Percentiles rank a stretch among this genome's conserved stretches.
These are phyloP conservation scores for Ceratobasidium sp. DNA, from an alignment of 1,284 basidiomycete species.

Conservation along the genomic window DNA sequence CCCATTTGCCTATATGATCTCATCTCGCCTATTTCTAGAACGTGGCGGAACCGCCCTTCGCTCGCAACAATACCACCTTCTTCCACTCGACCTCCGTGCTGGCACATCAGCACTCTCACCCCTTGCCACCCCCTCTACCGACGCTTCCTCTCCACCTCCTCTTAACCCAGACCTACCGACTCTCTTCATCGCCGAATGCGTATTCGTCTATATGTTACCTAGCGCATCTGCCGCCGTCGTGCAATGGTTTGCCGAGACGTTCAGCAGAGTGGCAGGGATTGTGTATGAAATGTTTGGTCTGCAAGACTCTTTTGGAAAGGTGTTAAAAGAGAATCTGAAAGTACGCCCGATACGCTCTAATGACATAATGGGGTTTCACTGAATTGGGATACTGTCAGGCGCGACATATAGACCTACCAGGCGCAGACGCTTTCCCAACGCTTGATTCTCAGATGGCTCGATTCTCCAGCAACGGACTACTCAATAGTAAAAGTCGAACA, in stretches of 20 bases:
- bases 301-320: constrained; percentile 84
- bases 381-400: constrained; percentile 61
- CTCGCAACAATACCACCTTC: constrained; percentile 76
- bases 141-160: constrained; percentile 53
- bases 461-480: constrained; percentile 72
- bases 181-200: constrained; percentile 90
- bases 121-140: constrained; percentile 57
- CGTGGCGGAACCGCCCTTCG: constrained; percentile 78
- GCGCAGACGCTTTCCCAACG: constrained; percentile 72
- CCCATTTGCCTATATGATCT: neutral
- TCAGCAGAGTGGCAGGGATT: constrained; percentile 60
- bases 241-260: constrained; percentile 77
- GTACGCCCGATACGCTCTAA: constrained; percentile 58
- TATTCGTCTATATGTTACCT: constrained; percentile 88
- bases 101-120: constrained; percentile 53
- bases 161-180: constrained; percentile 80
- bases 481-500: constrained; percentile 67
- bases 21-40: constrained; percentile 56
- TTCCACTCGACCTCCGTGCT: constrained; percentile 80
- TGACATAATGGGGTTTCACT: neutral
- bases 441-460: constrained; percentile 70
- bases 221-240: constrained; percentile 71
- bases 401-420: constrained; percentile 80
- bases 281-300: constrained; percentile 94
- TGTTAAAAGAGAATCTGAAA: constrained; percentile 88